Evolutionary conservation across 257 asterid species (phyloP).

Genomic region (Parsonsia alboflavescens): DNA sequence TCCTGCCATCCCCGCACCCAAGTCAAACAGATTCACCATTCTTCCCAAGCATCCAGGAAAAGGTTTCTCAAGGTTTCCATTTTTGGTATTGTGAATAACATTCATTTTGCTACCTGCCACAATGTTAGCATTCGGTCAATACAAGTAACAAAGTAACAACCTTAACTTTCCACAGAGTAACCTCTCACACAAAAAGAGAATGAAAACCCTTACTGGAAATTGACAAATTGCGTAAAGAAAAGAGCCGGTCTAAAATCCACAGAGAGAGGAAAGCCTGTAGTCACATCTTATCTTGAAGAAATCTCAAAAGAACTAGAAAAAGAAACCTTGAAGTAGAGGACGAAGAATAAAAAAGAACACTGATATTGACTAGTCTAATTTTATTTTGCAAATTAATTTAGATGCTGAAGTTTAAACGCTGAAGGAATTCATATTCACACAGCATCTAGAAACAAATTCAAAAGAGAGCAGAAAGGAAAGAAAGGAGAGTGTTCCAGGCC

Average conservation of each 20-base stretch:
- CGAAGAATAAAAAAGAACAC: background rate
- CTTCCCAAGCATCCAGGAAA: conserved; percentile 87
- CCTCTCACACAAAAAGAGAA: background rate
- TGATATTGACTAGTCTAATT: background rate
- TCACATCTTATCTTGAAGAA: background rate
- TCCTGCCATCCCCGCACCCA: conserved; percentile 59
- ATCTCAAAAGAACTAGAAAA: background rate
- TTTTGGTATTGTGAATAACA: conserved; percentile 43
- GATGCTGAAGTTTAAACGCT: background rate
- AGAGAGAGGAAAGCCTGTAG: conserved; percentile 2
- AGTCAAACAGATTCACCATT: conserved; percentile 81
- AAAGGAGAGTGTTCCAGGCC: no score
- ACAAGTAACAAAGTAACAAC: background rate
- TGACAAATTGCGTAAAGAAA: background rate
- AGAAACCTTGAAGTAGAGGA: background rate
- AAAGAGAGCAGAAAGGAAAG: background rate
- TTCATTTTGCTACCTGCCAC: conserved; percentile 67
- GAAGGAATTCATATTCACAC: background rate
- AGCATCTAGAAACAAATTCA: background rate
- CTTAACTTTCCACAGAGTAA: background rate
- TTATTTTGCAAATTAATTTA: background rate
- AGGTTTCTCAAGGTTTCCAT: conserved; percentile 37
- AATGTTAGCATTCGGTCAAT: background rate
- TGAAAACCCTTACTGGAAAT: background rate
- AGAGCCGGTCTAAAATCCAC: conserved; percentile 3